Conservation (phyloP, 169 alveolate genomes). For the Besnoitia besnoiti region DNA sequence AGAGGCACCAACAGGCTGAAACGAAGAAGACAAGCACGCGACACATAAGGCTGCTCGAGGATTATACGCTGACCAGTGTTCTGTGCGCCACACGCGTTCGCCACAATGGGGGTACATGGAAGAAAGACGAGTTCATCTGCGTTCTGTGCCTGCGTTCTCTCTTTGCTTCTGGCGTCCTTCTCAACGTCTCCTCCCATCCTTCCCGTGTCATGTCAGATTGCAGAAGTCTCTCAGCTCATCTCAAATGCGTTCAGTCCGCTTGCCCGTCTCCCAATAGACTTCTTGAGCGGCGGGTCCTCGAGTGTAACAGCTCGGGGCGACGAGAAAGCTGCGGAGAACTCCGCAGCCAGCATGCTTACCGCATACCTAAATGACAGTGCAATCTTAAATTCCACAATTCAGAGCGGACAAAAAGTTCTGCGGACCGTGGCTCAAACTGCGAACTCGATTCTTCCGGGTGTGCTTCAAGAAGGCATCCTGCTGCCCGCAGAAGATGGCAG, state of each 20-base stretch:
- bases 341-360: not conserved
- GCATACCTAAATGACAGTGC: not conserved
- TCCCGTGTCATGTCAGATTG: slow-evolving; percentile 7
- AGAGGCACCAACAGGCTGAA: too few relatives aligned
- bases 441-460: not conserved
- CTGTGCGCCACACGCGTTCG: too few relatives aligned
- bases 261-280: not conserved
- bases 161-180: not conserved
- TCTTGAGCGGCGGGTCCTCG: not conserved
- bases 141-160: not conserved
- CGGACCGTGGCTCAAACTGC: slow-evolving; percentile 32
- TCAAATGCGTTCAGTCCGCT: not conserved
- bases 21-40: too few relatives aligned
- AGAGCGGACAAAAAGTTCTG: slow-evolving; percentile 12
- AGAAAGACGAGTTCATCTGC: not conserved
- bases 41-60: too few relatives aligned
- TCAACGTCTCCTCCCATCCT: not conserved
- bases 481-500: slow-evolving; percentile 31
- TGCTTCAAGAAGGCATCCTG: not conserved
- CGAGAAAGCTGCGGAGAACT: not conserved
- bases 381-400: not conserved
- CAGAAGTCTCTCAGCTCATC: slow-evolving; percentile 1
- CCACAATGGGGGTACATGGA: not conserved
- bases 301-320: not conserved
- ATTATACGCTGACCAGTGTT: too few relatives aligned